phyloP scores from a whole-genome alignment of 306 rosid species.

The Vigna trinervia region DNA sequence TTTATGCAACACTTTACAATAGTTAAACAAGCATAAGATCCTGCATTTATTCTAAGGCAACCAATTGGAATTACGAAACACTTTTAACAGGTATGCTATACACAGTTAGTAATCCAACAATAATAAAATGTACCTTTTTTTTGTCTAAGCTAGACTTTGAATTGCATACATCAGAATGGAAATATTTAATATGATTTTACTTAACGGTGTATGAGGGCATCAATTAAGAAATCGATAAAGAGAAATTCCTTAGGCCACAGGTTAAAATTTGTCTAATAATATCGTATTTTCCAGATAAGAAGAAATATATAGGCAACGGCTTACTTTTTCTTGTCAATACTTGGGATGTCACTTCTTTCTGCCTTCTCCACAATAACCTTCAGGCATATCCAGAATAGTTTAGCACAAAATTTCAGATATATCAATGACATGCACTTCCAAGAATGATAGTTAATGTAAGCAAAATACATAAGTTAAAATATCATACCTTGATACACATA shows the following conservation, averaged over 20 bases:
- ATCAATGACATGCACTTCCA: constrained; percentile 8
- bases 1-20: background rate
- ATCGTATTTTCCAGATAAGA: constrained; percentile 14
- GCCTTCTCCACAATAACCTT: constrained; percentile 91
- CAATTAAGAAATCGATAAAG: background rate
- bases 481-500: background rate
- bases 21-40: background rate
- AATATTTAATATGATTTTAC: background rate
- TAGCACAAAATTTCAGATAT: constrained; percentile 11
- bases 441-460: constrained; percentile 2
- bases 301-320: constrained; percentile 33
- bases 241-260: too few species aligned
- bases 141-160: constrained; percentile 10
- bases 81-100: background rate
- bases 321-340: constrained; percentile 87
- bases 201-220: background rate
- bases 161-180: background rate
- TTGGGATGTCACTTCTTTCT: constrained; percentile 82
- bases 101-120: background rate
- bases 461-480: background rate
- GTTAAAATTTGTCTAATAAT: background rate
- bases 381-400: constrained; percentile 43
- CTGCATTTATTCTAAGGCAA: background rate
- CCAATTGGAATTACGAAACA: background rate
- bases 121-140: background rate